Evolutionary conservation across 202 grass and related monocot species (phyloP).

Genomic region (Bolboschoenoplectus hybrid): DNA sequence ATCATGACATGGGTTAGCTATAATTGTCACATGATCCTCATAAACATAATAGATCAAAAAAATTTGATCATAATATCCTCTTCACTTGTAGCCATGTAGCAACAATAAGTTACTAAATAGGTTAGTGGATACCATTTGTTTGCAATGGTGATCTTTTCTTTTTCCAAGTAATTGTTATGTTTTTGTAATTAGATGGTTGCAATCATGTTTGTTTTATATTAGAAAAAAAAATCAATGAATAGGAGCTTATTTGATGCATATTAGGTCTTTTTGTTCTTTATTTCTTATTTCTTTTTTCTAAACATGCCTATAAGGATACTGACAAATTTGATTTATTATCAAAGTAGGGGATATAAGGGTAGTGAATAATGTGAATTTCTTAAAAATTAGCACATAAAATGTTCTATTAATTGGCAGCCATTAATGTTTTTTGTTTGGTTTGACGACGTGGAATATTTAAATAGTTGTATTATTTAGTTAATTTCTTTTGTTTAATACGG

Average conservation of each 20-base stretch:
- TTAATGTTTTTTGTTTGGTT: not conserved
- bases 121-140: not conserved
- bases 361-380: not conserved
- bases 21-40: not conserved
- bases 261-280: not conserved
- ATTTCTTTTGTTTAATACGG: not conserved
- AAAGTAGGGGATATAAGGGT: not conserved
- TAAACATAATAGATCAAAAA: not conserved
- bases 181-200: not conserved
- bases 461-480: not conserved
- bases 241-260: not conserved
- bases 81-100: not conserved
- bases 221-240: not conserved
- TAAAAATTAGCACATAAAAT: not conserved
- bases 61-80: not conserved
- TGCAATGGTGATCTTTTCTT: not conserved
- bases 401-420: not conserved
- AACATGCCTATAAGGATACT: not conserved
- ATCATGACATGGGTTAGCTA: not conserved
- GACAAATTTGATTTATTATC: constrained; percentile 18
- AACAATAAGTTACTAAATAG: not conserved
- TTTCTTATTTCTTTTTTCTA: not conserved
- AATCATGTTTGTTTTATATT: not conserved
- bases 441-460: not conserved
- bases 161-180: not conserved